Evolutionary conservation across 2,329 filamentous ascomycete species (phyloP), one percentile per base, ranked within the genome.

Genomic region (Trichophyton schoenleinii): DNA sequence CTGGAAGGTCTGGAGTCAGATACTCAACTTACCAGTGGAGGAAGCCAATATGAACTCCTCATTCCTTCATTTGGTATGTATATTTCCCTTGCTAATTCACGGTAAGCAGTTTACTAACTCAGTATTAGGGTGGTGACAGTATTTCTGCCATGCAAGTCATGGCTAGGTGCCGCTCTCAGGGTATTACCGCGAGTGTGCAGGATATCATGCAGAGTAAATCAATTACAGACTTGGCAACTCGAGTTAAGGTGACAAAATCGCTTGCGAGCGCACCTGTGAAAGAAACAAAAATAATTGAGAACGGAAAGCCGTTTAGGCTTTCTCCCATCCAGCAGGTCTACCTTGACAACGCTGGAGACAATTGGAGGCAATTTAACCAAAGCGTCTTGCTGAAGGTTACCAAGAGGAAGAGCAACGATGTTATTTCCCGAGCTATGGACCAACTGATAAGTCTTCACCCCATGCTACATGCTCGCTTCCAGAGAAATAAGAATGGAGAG

Each of bases 61-160:
- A 25, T 73, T 73, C 60, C 71, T 73, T 60, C 63, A 65, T 20
- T 61, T 71, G 58, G 63, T 64, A 60, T 53, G 31, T 42, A 52
- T n/a, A 36, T 58, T 36, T 18, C 38, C 28, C 25, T 8, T 5
- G 49, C 4, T n/a, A 13, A 28, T 28, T 67, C 66, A 48, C 61
- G 60, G n/a, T 48, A 36, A 8, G 18, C 11, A 18, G 18, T 67
- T 49, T 61, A 38, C 48, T 63, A 60, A 61, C 48, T 49, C 20
- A 34, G 28, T 53, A 38, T 9, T 25, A 64, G 18, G 71, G 71
- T 15, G 70, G 70, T 22, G 70, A 71, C 52, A 70, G 68, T 7
- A 63, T 72, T 18, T 65, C 64, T 15, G 66, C 67, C 3, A 68
- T 69, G 67, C 63, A 68, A 49, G 66, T 68, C 28, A 66, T 64